Evolutionary conservation across 352 stramenopile species (phyloP).

Genomic region (Phytophthora litchii): DNA sequence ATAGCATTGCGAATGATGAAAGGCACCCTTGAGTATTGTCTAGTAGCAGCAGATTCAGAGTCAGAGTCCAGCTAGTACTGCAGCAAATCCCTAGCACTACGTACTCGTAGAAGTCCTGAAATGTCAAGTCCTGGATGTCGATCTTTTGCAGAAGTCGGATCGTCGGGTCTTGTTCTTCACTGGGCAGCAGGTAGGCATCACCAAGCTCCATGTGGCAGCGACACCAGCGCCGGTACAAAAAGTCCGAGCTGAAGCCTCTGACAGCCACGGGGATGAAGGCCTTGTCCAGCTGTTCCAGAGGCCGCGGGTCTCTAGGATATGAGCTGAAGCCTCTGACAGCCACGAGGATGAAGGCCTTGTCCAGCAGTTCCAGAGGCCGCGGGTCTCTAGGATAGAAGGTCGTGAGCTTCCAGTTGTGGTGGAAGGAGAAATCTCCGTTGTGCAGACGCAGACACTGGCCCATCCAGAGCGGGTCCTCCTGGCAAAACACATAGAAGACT

Average conservation of each 20-base stretch:
- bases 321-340: conserved; percentile 55
- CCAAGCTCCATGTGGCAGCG: conserved; percentile 79
- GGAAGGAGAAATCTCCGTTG: conserved; percentile 69
- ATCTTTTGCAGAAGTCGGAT: conserved; percentile 62
- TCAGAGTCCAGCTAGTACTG: conserved; percentile 5
- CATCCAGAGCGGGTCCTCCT: conserved; percentile 87
- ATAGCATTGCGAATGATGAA: conserved; percentile 83
- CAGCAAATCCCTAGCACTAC: conserved; percentile 13
- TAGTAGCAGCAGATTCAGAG: conserved; percentile 24
- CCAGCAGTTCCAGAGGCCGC: conserved; percentile 31
- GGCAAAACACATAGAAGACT: conserved; percentile 85
- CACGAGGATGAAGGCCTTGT: conserved; percentile 29
- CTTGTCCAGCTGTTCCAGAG: conserved; percentile 29
- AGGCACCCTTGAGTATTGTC: conserved; percentile 68
- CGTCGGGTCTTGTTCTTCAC: conserved; percentile 47
- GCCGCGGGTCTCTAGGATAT: conserved; percentile 42
- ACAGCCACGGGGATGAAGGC: conserved; percentile 31
- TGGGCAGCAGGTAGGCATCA: conserved; percentile 50
- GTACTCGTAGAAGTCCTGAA: conserved; percentile 76
- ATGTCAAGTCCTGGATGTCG: conserved; percentile 61
- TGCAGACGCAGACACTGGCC: conserved; percentile 75
- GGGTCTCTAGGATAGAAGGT: conserved; percentile 76
- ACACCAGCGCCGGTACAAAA: conserved; percentile 87
- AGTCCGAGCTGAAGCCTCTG: conserved; percentile 70
- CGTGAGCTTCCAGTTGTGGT: conserved; percentile 75